These are phyloP conservation scores for Hyaloscypha finlandica DNA, from an alignment of 495 filamentous ascomycete genomes.

Conservation along the genomic window DNA sequence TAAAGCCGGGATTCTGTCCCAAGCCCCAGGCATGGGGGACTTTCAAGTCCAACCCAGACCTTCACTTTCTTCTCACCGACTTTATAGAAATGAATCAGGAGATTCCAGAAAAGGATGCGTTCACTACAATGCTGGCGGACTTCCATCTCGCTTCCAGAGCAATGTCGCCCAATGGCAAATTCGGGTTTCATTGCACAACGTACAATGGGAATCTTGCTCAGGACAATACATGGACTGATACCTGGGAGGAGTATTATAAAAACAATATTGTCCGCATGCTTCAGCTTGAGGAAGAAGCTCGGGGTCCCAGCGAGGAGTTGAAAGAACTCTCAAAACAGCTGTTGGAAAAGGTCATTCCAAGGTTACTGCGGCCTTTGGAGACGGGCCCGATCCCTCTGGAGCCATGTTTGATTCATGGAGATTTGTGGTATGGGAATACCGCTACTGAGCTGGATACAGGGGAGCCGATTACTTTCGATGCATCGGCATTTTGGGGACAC, in stretches of 20 bases:
- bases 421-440: slow-evolving; percentile 42
- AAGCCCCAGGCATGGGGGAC: not conserved
- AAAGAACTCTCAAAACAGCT: slow-evolving; percentile 23
- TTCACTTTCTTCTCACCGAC: slow-evolving; percentile 26
- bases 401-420: slow-evolving; percentile 40
- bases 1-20: not conserved
- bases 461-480: slow-evolving; percentile 47
- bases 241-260: slow-evolving; percentile 33
- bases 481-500: slow-evolving; percentile 50
- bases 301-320: slow-evolving; percentile 32
- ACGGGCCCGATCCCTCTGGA: slow-evolving; percentile 33
- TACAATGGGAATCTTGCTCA: slow-evolving; percentile 32
- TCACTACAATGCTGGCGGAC: slow-evolving; percentile 41
- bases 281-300: slow-evolving; percentile 26
- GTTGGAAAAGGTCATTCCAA: slow-evolving; percentile 33
- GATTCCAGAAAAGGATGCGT: slow-evolving; percentile 43
- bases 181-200: slow-evolving; percentile 52
- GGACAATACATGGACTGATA: slow-evolving; percentile 28
- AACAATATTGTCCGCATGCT: slow-evolving; percentile 31
- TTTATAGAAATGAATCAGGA: slow-evolving; percentile 23
- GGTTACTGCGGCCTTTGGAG: slow-evolving; percentile 35
- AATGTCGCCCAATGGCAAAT: slow-evolving; percentile 46
- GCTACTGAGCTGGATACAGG: slow-evolving; percentile 39
- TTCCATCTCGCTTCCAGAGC: slow-evolving; percentile 45
- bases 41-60: not conserved